Conservation (phyloP, 768 basidiomycete species). For the Dacryopinax primogenitus region DNA sequence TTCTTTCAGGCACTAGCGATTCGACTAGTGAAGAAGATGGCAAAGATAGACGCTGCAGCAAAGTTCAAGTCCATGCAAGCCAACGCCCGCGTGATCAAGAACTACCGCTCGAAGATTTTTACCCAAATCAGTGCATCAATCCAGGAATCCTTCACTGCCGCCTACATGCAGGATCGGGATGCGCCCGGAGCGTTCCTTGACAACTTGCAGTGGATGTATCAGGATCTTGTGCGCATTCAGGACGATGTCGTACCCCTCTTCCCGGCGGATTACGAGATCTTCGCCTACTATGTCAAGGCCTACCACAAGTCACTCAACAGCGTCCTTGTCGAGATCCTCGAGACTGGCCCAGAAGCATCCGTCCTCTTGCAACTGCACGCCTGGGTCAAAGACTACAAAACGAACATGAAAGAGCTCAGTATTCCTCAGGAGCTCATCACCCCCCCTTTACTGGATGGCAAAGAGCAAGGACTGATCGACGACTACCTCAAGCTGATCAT, state of each 20-base stretch:
- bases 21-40: conserved; percentile 84
- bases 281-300: conserved; percentile 65
- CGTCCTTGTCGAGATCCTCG: conserved; percentile 55
- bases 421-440: conserved; percentile 69
- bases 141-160: conserved; percentile 52
- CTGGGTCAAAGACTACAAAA: conserved; percentile 93
- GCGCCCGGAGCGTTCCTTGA: conserved; percentile 65
- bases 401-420: conserved; percentile 86
- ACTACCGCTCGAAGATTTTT: conserved; percentile 81
- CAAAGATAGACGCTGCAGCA: conserved; percentile 81
- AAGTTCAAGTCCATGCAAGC: conserved; percentile 91
- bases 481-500: conserved; percentile 90
- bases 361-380: conserved; percentile 72
- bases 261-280: conserved; percentile 83
- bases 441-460: conserved; percentile 87
- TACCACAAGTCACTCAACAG: conserved; percentile 79
- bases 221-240: conserved; percentile 88
- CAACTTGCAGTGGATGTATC: conserved; percentile 77
- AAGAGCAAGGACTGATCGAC: conserved; percentile 85
- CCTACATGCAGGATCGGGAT: conserved; percentile 47
- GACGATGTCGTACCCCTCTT: conserved; percentile 82
- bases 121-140: conserved; percentile 71
- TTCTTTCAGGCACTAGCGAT: conserved; percentile 70
- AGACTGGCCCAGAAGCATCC: conserved; percentile 73
- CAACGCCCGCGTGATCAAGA: conserved; percentile 83